Evolutionary conservation across 441 rosid genomes (phyloP), one percentile per base, ranked within the genome.

Genomic region (Erysimum cheiri): DNA sequence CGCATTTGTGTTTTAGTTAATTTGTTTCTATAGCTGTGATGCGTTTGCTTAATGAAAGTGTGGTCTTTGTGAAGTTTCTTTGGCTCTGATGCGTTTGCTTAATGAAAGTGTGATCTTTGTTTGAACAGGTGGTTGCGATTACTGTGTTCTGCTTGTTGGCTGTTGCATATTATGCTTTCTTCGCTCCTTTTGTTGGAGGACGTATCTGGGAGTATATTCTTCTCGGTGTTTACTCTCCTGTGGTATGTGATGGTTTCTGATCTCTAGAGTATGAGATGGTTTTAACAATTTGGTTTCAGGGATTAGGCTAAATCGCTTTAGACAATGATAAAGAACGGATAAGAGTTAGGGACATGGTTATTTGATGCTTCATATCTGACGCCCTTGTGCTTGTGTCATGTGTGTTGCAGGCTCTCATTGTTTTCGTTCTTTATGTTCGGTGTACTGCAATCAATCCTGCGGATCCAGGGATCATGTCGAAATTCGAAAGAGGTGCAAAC

Each of bases 401-500:
- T 69, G 10, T 47, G 1, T 68, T 77, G 62, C 86, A 87, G 88
- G 91, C 84, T n/a, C 83, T 87, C 40, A 77, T 85, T 44, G 91
- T 85, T 64, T 87, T 87, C 69, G 73, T 85, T 72, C 86, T 87
- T 19, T 87, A 87, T 80, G 86, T 83, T 70, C 85, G 87, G 32
- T 84, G 85, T 77, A 87, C 91, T 64, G 88, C 91, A 47, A 87
- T 87, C 61, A 87, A 87, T 77, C 91, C 88, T 46, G 88, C 88
- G n/a, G 91, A 87, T 85, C 88, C 91, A 37, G 87, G 91, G 37
- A 87, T 87, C 55, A 83, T 84, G 91, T 87, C 85, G n/a, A 85
- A 80, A 60, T 87, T 85, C 40, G 75, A 80, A 29, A 47, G 68
- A 12, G 67, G 46, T 13, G 67, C 80, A 49, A 63, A 64, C 46